phyloP scores from a whole-genome alignment of 1,139 yeast species.

The Candida sp. region DNA sequence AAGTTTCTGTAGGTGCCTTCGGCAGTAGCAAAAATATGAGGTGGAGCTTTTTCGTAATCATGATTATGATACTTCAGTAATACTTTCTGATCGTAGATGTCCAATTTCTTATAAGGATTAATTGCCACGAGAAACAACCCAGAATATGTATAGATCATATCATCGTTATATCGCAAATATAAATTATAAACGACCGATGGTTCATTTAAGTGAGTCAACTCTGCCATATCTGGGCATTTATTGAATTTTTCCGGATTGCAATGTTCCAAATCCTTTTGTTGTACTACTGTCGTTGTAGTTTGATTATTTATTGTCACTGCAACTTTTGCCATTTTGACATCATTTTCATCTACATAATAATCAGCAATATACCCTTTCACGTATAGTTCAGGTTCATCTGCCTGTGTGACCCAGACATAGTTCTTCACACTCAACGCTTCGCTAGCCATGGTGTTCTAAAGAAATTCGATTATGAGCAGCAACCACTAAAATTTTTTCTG shows the following conservation, averaged over 20 bases:
- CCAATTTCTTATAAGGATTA: slow-evolving; percentile 79
- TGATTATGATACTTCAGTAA: slow-evolving; percentile 50
- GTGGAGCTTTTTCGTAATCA: slow-evolving; percentile 50
- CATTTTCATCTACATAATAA: slow-evolving; percentile 45
- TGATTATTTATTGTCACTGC: slow-evolving; percentile 46
- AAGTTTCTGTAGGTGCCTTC: slow-evolving; percentile 84
- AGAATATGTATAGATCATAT: slow-evolving; percentile 69
- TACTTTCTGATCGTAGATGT: slow-evolving; percentile 66
- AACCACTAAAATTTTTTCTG: no score
- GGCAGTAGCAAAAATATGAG: slow-evolving; percentile 91
- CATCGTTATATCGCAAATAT: slow-evolving; percentile 71
- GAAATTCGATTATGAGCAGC: background rate
- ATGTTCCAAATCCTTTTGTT: slow-evolving; percentile 51
- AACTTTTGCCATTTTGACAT: slow-evolving; percentile 33
- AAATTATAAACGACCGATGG: slow-evolving; percentile 89
- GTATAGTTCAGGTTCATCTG: slow-evolving; percentile 64
- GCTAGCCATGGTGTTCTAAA: background rate
- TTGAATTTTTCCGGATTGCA: slow-evolving; percentile 93
- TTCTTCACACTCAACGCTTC: slow-evolving; percentile 2
- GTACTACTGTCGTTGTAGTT: slow-evolving; percentile 33
- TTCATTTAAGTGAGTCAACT: slow-evolving; percentile 88
- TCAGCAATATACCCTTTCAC: slow-evolving; percentile 66
- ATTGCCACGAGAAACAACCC: slow-evolving; percentile 95
- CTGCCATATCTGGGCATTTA: slow-evolving; percentile 94
- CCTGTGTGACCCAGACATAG: slow-evolving; percentile 71